phyloP scores from a whole-genome alignment of 371 early-diverging fungal genomes.

The Choanephora cucurbitarum region DNA sequence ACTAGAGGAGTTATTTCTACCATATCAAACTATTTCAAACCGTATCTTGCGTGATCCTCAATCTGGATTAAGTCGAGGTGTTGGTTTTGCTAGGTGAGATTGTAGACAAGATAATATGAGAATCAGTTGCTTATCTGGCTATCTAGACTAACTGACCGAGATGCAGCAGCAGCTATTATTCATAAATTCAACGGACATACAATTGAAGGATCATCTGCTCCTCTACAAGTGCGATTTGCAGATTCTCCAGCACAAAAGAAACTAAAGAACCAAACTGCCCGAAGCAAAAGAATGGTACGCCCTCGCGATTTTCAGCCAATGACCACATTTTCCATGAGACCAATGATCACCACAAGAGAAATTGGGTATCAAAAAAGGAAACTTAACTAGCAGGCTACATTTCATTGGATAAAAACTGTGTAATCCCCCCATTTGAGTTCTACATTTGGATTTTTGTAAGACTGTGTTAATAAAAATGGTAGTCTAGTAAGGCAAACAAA shows the following conservation, averaged over 20 bases:
- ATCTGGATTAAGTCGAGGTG: slow-evolving; percentile 67
- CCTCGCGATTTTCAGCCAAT: slow-evolving; percentile 38
- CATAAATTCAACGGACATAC: slow-evolving; percentile 65
- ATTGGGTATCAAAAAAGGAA: too few relatives aligned
- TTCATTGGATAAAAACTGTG: too few relatives aligned
- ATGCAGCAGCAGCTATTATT: slow-evolving; percentile 67
- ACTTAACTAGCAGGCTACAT: too few relatives aligned
- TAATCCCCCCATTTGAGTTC: too few relatives aligned
- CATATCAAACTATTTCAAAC: slow-evolving; percentile 68
- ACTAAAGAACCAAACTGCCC: slow-evolving; percentile 63
- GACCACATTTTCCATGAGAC: slow-evolving; percentile 32
- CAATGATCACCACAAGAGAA: too few relatives aligned
- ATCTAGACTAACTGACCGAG: slow-evolving; percentile 74
- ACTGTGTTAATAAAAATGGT: too few relatives aligned
- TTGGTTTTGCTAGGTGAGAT: slow-evolving; percentile 82
- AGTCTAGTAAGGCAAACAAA: too few relatives aligned
- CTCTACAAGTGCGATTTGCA: slow-evolving; percentile 81
- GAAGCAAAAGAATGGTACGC: slow-evolving; percentile 39
- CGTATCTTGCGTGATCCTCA: slow-evolving; percentile 72
- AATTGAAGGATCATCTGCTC: slow-evolving; percentile 65
- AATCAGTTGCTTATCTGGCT: too few relatives aligned
- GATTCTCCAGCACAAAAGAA: slow-evolving; percentile 81
- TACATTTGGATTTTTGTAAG: too few relatives aligned
- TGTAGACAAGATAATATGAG: too few relatives aligned
- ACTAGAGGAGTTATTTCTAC: slow-evolving; percentile 66